Percentiles rank a stretch among this genome's conserved stretches.
phyloP scores from a whole-genome alignment of 768 basidiomycete genomes.

The Rhizopogon vesiculosus region DNA sequence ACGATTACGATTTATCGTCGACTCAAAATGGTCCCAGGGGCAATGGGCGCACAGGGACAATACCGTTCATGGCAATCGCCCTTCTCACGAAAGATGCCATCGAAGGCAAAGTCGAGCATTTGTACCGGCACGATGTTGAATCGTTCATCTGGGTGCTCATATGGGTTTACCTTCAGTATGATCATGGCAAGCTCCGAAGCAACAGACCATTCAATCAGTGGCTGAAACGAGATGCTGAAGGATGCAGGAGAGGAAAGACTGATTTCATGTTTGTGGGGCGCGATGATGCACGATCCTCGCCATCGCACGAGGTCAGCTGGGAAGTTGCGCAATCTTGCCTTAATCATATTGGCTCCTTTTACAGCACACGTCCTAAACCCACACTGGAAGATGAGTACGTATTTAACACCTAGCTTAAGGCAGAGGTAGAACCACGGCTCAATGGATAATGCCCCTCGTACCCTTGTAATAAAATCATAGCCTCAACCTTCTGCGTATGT shows the following conservation, averaged over 20 bases:
- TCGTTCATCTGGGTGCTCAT: not conserved
- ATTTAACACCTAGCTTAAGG: too few species aligned
- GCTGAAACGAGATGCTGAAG: not conserved
- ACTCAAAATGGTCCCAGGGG: not conserved
- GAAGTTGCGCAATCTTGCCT: not conserved
- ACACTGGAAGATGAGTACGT: too few species aligned
- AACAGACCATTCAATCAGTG: not conserved
- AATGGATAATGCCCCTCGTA: too few species aligned
- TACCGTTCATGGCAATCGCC: slow-evolving; percentile 9
- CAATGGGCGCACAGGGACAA: slow-evolving; percentile 9
- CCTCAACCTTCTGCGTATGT: too few species aligned
- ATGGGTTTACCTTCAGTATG: not conserved
- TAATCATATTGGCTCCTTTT: too few species aligned
- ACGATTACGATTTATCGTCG: slow-evolving; percentile 3
- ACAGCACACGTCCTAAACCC: too few species aligned
- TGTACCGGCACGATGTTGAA: not conserved
- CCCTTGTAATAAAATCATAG: too few species aligned
- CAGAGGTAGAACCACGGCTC: too few species aligned
- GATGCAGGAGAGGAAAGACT: not conserved
- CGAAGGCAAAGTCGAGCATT: not conserved
- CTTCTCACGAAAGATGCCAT: not conserved
- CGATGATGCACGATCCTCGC: too few species aligned
- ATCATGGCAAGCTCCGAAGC: not conserved
- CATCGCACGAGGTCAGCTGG: not conserved
- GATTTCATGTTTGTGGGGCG: not conserved